phyloP scores from a whole-genome alignment of 225 moss, liverwort and hornwort species.

The Antitrichia curtipendula region DNA sequence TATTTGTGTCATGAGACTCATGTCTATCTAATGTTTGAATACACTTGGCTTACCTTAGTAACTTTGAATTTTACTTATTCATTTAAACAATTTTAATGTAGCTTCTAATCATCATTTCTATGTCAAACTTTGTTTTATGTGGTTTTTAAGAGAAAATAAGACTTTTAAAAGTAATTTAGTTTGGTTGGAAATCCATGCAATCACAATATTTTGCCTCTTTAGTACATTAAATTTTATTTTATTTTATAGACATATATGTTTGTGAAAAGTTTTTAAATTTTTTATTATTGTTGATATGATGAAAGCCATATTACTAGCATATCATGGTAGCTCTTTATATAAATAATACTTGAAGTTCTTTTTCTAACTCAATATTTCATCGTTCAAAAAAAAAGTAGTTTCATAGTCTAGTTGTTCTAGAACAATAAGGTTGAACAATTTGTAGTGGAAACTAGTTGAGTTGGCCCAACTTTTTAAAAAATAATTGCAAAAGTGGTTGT shows the following conservation, averaged over 20 bases:
- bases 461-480: background rate
- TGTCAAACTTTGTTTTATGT: background rate
- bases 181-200: background rate
- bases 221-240: no score
- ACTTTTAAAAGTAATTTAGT: no score
- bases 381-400: background rate
- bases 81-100: background rate
- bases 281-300: background rate
- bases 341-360: background rate
- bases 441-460: background rate
- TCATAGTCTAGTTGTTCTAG: background rate
- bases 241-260: background rate
- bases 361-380: background rate
- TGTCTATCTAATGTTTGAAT: background rate
- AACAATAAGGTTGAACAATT: background rate
- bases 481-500: background rate
- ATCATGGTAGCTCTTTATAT: background rate
- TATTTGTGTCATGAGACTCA: rapidly evolving
- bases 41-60: no score
- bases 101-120: background rate
- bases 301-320: background rate
- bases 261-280: background rate
- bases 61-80: no score
- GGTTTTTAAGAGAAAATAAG: background rate
- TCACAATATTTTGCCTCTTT: no score